Percentiles rank a stretch among this genome's conserved stretches.
phyloP scores from a whole-genome alignment of 2,329 filamentous ascomycete species.

The Claviceps sp. region DNA sequence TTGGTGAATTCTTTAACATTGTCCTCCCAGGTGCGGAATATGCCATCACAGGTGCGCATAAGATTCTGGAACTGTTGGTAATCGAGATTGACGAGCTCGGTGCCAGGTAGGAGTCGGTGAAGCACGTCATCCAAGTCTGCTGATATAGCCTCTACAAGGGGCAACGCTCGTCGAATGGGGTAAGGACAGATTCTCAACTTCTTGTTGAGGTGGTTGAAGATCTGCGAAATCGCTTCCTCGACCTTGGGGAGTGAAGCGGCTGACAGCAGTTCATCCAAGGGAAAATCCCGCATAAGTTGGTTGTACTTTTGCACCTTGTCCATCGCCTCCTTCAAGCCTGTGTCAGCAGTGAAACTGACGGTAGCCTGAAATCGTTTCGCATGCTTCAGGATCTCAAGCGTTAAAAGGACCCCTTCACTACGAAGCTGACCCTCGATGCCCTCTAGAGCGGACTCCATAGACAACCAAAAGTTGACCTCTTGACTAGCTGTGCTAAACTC shows the following conservation, averaged over 20 bases:
- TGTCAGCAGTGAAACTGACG: conserved; percentile 92
- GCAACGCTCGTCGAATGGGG: conserved; percentile 77
- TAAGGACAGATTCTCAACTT: conserved; percentile 95
- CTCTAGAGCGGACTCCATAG: conserved; percentile 88
- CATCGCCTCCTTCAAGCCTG: conserved; percentile 86
- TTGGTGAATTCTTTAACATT: conserved; percentile 97
- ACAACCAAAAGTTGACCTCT: conserved; percentile 98
- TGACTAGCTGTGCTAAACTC: conserved; percentile 66
- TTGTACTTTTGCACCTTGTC: conserved; percentile 98
- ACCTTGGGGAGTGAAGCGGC: conserved; percentile 81
- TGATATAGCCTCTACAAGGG: conserved; percentile 94
- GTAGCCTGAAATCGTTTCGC: conserved; percentile 97
- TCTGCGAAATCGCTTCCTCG: conserved; percentile 74
- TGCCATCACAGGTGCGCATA: conserved; percentile 70
- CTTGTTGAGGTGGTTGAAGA: conserved; percentile 93
- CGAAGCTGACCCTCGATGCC: conserved; percentile 80
- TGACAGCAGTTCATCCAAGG: conserved; percentile 84
- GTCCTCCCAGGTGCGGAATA: conserved; percentile 91
- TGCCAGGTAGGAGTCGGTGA: conserved; percentile 73
- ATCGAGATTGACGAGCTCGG: conserved; percentile 79
- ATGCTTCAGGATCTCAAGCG: conserved; percentile 87
- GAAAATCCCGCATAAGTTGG: conserved; percentile 95
- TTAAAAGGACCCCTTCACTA: conserved; percentile 79
- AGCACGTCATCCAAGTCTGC: conserved; percentile 79
- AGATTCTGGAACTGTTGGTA: conserved; percentile 80